phyloP scores from a whole-genome alignment of 2,329 filamentous ascomycete species.

The Rachicladosporium sp. region DNA sequence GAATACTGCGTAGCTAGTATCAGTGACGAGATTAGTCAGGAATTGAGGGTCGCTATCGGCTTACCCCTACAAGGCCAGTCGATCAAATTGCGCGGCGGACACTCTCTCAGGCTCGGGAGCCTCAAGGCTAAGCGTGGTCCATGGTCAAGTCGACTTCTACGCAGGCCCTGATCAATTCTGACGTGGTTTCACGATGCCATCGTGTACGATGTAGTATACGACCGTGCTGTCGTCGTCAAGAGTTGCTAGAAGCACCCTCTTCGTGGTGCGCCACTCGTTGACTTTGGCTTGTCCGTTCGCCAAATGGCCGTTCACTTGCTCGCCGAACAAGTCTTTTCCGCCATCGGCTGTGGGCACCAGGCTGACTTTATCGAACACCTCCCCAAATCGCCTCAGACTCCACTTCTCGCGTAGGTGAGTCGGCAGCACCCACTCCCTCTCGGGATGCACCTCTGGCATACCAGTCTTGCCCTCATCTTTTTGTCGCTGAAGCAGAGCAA shows the following conservation, averaged over 20 bases:
- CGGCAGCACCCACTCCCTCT: constrained; percentile 66
- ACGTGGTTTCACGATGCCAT: constrained; percentile 75
- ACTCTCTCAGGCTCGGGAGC: too few species aligned
- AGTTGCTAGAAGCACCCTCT: constrained; percentile 62
- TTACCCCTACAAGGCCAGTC: too few species aligned
- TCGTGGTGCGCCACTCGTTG: constrained; percentile 38
- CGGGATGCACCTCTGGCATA: constrained; percentile 22
- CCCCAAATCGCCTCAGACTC: constrained; percentile 53
- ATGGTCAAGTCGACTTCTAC: too few species aligned
- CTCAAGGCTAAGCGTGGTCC: too few species aligned
- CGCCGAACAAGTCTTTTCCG: constrained; percentile 13
- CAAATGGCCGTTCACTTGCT: constrained; percentile 7
- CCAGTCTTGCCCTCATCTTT: constrained; percentile 23
- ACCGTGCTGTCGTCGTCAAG: constrained; percentile 71
- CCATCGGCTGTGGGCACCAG: constrained; percentile 28
- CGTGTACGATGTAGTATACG: constrained; percentile 74
- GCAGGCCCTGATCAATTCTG: constrained; percentile 64
- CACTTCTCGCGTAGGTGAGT: constrained; percentile 62
- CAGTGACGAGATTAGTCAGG: too few species aligned
- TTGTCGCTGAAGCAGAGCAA: constrained; percentile 51
- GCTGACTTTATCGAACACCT: constrained; percentile 50
- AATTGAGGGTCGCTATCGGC: too few species aligned
- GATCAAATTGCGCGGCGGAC: too few species aligned
- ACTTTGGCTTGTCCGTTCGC: constrained; percentile 4
- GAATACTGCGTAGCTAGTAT: too few species aligned